These are phyloP conservation scores for Populus hybrid DNA, from an alignment of 441 rosid species.

Conservation along the genomic window DNA sequence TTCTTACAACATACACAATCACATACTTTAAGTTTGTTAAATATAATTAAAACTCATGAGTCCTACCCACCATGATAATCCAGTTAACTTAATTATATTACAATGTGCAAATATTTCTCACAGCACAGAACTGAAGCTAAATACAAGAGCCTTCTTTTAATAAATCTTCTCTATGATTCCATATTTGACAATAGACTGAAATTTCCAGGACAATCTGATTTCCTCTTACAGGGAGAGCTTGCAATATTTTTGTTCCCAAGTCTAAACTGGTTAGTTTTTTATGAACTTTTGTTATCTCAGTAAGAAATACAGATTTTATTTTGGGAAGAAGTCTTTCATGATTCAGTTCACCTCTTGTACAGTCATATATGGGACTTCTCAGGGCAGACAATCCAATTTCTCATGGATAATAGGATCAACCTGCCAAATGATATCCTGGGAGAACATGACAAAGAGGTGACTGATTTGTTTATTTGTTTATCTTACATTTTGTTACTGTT, in stretches of 20 bases:
- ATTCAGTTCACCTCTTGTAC: slow-evolving; percentile 22
- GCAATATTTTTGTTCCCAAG: slow-evolving; percentile 37
- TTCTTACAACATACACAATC: no score
- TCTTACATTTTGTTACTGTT: neutral
- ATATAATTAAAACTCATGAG: no score
- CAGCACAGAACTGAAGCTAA: no score
- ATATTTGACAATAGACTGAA: slow-evolving; percentile 16
- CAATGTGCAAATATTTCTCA: no score
- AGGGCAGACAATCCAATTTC: slow-evolving; percentile 49
- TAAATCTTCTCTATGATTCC: slow-evolving; percentile 2
- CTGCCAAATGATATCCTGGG: slow-evolving; percentile 24
- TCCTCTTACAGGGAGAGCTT: slow-evolving; percentile 46
- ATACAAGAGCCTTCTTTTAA: neutral
- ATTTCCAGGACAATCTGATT: slow-evolving; percentile 47
- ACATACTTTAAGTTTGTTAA: no score
- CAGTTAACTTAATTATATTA: no score
- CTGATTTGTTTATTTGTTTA: neutral
- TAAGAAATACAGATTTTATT: slow-evolving; percentile 3
- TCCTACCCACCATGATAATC: no score
- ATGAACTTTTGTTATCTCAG: neutral
- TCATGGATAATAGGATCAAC: slow-evolving; percentile 34
- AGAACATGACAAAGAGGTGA: slow-evolving; percentile 31
- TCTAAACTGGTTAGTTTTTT: slow-evolving; percentile 40
- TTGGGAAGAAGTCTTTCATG: neutral
- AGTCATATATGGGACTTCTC: slow-evolving; percentile 71